Base-by-base conservation (phyloP, 306 rosid species). In the Casuarina glauca region DNA sequence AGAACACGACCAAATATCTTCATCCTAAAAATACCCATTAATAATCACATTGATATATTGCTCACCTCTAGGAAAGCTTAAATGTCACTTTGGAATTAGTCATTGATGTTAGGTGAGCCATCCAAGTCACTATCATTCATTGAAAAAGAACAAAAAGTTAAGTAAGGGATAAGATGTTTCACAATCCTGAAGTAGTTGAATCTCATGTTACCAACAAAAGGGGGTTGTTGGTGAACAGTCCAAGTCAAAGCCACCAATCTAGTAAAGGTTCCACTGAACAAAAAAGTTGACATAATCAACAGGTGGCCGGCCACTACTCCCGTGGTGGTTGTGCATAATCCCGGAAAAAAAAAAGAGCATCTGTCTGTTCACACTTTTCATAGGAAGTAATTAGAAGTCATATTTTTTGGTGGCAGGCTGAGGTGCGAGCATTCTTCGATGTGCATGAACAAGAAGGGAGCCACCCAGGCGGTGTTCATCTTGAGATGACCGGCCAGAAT, bases 401-500 rank as follows among this genome's bases (percentile, higher is more conserved):
- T 46, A 75, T 73, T 51, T 76, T 15, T 45, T 66, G 54, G 55
- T 64, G 52, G 48, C 38, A 91, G 96, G 91, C 89, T 17, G 96
- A 91, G 89, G 96, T 91, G 62, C 75, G 91, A 63, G 96, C 96
- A 75, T 91, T 91, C 88, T 91, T 91, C 51, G 96, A 91, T 38
- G 96, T 91, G 55, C 96, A 91, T 20, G 96, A 91, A 51, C 93
- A 91, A 87, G 93, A 91, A 91, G 96, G 96, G 17, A 88, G 91
- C 82, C 90, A 91, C 38, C 83, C 96, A 0, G 96, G 96, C 64
- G 96, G 96, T n/a, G 72, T 91, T 36, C 96, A 91, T 74, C 74
- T 91, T 26, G 96, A 91, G 82, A 91, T 89, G 96, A 91, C 93
- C 0, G 91, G 96, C 48, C 96, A 91, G 86, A 91, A 91, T 55